Percentiles rank a stretch among this genome's conserved stretches.
Evolutionary conservation across 441 rosid species (phyloP).

Genomic region (Manihot esculenta): DNA sequence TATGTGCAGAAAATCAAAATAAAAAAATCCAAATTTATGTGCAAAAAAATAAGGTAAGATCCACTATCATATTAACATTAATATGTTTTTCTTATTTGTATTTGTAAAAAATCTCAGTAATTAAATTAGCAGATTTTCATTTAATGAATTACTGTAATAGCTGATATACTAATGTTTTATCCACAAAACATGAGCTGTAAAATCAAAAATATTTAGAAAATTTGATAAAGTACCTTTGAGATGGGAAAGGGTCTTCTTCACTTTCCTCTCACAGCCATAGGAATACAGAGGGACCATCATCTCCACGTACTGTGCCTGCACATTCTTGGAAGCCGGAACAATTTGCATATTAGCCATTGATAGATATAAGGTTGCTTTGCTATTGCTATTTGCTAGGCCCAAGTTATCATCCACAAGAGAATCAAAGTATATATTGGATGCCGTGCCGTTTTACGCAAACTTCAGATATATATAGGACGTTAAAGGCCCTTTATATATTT

Average conservation of each 20-base stretch:
- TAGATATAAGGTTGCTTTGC: too few relatives aligned
- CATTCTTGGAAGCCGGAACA: constrained; percentile 55
- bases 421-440: background rate
- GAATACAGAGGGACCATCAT: constrained; percentile 92
- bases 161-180: too few relatives aligned
- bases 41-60: too few relatives aligned
- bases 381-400: background rate
- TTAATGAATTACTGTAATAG: too few relatives aligned
- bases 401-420: background rate
- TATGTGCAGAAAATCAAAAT: background rate
- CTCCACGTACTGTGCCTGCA: constrained; percentile 85
- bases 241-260: constrained; percentile 63
- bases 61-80: too few relatives aligned
- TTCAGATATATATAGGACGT: background rate
- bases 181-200: too few relatives aligned
- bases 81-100: too few relatives aligned
- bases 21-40: background rate
- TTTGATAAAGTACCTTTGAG: constrained; percentile 77
- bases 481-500: background rate
- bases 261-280: constrained; percentile 75
- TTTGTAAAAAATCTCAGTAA: too few relatives aligned
- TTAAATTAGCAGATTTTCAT: too few relatives aligned
- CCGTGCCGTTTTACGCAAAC: background rate
- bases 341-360: constrained; percentile 65
- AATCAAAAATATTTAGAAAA: too few relatives aligned